Conservation (phyloP, 1,139 yeast species). For the Taphrina flavorubra region DNA sequence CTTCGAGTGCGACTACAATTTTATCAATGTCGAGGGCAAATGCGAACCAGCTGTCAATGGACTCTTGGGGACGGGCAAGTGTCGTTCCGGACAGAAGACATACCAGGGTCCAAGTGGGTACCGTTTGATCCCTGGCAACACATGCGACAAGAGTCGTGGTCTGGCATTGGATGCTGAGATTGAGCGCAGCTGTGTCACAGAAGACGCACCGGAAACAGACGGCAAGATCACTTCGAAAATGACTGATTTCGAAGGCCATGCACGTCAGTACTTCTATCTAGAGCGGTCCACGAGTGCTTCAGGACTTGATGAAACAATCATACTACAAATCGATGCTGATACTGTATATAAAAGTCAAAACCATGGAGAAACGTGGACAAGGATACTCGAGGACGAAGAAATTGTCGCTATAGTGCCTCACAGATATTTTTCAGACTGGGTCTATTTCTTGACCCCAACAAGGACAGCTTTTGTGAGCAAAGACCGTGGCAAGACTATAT, state of each 20-base stretch:
- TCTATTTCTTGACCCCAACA: constrained; percentile 64
- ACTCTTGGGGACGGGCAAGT: constrained; percentile 43
- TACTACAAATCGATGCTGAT: constrained; percentile 63
- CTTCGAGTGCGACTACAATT: constrained; percentile 63
- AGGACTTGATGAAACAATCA: constrained; percentile 69
- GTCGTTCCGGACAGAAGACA: constrained; percentile 51
- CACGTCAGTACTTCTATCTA: constrained; percentile 66
- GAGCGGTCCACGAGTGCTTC: constrained; percentile 53
- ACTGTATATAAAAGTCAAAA: constrained; percentile 71
- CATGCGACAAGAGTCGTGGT: constrained; percentile 53
- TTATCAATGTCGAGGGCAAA: constrained; percentile 53
- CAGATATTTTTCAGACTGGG: constrained; percentile 65
- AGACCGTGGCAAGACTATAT: constrained; percentile 66
- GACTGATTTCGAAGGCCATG: constrained; percentile 54
- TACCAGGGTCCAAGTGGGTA: constrained; percentile 51
- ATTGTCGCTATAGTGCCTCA: constrained; percentile 66
- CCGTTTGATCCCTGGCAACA: constrained; percentile 59
- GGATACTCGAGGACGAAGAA: constrained; percentile 58
- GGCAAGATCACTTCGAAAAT: constrained; percentile 49
- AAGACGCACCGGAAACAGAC: constrained; percentile 39
- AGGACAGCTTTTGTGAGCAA: constrained; percentile 62
- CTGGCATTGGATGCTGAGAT: constrained; percentile 46
- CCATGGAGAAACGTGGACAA: constrained; percentile 70
- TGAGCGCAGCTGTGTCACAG: constrained; percentile 45
- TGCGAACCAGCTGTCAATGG: constrained; percentile 62